These are phyloP conservation scores for Cryphonectria nitschkei DNA, from an alignment of 2,329 filamentous ascomycete species.

Conservation along the genomic window DNA sequence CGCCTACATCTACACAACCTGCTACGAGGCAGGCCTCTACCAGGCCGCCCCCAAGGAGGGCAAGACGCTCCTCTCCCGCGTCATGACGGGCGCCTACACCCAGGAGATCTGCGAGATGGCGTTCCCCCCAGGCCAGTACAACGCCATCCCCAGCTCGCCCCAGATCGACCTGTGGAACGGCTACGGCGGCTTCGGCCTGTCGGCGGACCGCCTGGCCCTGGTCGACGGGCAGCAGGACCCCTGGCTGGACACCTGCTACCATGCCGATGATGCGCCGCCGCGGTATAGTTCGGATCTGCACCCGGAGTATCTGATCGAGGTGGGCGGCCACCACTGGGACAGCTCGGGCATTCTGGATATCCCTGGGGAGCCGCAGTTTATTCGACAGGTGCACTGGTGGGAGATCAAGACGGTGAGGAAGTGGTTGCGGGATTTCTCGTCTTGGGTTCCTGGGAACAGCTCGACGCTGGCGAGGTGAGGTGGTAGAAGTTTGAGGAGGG, in stretches of 20 bases:
- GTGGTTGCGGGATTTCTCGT: conserved; percentile 42
- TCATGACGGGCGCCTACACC: conserved; percentile 52
- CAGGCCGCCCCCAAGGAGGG: conserved; percentile 49
- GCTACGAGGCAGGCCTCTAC: conserved; percentile 53
- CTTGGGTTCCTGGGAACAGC: conserved; percentile 31
- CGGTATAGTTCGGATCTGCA: conserved; percentile 46
- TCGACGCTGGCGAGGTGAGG: neutral
- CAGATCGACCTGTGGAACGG: conserved; percentile 46
- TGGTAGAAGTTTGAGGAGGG: neutral
- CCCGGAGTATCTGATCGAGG: conserved; percentile 53
- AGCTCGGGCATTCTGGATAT: conserved; percentile 45
- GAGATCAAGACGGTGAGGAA: conserved; percentile 55
- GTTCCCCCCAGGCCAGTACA: conserved; percentile 51
- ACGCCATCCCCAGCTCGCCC: conserved; percentile 47
- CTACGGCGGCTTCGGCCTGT: conserved; percentile 52
- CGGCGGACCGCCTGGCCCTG: conserved; percentile 51
- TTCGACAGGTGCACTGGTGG: conserved; percentile 54
- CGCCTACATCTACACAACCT: conserved; percentile 55
- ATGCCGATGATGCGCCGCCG: conserved; percentile 46
- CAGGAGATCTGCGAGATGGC: conserved; percentile 61
- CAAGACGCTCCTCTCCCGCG: conserved; percentile 51
- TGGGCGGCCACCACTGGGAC: conserved; percentile 57
- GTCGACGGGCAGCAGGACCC: conserved; percentile 57
- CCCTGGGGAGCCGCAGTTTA: conserved; percentile 52
- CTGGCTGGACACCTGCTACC: conserved; percentile 56